A percentile compares a stretch with the other conserved stretches of the same genome.
Conservation (phyloP, 164 flowering plant genomes). For the Nymphaea thermarum region DNA sequence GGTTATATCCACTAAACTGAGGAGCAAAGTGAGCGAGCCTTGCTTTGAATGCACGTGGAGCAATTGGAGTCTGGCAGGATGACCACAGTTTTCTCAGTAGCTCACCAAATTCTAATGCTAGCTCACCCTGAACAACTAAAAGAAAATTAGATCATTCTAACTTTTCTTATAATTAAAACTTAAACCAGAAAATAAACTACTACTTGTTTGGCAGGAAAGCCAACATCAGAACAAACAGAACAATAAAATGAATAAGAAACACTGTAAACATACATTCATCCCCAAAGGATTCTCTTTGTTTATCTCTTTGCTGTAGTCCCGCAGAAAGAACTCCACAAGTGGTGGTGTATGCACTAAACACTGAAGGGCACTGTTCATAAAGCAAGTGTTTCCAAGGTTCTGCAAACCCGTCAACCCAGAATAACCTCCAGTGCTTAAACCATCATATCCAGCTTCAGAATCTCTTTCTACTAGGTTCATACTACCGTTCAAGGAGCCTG, state of each 20-base stretch:
- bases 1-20: constrained; percentile 97
- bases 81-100: constrained; percentile 93
- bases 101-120: constrained; percentile 97
- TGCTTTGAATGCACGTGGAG: constrained; percentile 89
- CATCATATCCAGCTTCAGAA: constrained; percentile 32
- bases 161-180: background rate
- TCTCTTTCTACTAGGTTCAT: constrained; percentile 24
- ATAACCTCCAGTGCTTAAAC: constrained; percentile 18
- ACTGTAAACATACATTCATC: constrained; percentile 53
- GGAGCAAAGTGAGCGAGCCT: constrained; percentile 96
- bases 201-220: no score
- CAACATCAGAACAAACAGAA: background rate
- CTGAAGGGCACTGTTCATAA: constrained; percentile 96
- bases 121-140: constrained; percentile 72
- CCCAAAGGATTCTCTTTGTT: constrained; percentile 85
- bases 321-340: constrained; percentile 71
- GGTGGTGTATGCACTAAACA: constrained; percentile 91
- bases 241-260: background rate
- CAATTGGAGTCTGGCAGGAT: constrained; percentile 62
- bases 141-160: constrained; percentile 13
- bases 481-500: constrained; percentile 23
- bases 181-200: background rate
- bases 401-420: constrained; percentile 85
- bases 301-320: constrained; percentile 75
- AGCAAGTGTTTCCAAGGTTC: constrained; percentile 97